Evolutionary conservation across 345 rosid species (phyloP), one percentile per base, ranked within the genome.

Genomic region (Camelina hispida): DNA sequence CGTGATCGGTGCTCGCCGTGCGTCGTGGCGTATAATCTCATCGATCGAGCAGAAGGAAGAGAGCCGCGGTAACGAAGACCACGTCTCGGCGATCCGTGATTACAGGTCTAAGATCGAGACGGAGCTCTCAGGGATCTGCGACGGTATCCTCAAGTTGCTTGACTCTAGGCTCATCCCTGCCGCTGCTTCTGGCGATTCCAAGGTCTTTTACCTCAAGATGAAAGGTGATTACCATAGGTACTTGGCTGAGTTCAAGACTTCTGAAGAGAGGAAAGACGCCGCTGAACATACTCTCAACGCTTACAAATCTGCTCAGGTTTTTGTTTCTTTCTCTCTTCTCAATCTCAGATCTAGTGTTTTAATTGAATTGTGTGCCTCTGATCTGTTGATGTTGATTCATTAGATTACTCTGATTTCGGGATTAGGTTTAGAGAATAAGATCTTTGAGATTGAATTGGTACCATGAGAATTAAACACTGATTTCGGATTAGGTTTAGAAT

Each of bases 31-130:
- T 20, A 93, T 89, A 61, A 89, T 93, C 7, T 93, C 98, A 17
- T 93, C 97, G 70, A 93, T 93, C 74, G 98, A 93, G 81, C 98
- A 93, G 85, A 93, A 93, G 58, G 97, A 93, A 82, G 98, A 93
- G 88, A 87, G 90, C 80, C 96, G 97, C 23, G 97, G 97, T 8
- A 93, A 93, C 84, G 98, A 91, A 52, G 94, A 89, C 66, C 98
- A 93, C 51, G 98, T 93, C 9, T 17, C 87, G 9, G 42, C 78
- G 81, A 88, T 93, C 86, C 91, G 93, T 2, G 96, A 93, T 65
- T 93, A 93, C 78, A 82, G 97, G 43, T 66, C 88, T 22, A 89
- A 93, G 90, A 88, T 93, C 75, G 98, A 93, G 88, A 73, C 85
- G 7, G 97, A 93, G 69, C 93, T 93, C n/a, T 77, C 98, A 30